Evolutionary conservation across 2,329 filamentous ascomycete species (phyloP).

Genomic region (Bipolaris victoriae): DNA sequence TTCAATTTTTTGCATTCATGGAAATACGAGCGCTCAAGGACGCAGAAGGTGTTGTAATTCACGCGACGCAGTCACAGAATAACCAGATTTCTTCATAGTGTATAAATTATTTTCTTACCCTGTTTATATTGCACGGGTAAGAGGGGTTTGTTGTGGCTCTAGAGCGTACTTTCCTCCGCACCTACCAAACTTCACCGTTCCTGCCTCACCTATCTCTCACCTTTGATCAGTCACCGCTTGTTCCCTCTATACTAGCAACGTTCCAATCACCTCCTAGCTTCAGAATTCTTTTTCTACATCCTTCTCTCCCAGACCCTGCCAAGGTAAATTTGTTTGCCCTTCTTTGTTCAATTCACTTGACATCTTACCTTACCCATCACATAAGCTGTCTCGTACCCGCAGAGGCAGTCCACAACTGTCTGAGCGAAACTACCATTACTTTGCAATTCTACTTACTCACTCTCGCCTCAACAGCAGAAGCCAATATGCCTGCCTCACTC

Average conservation of each 20-base stretch:
- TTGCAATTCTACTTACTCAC: not conserved
- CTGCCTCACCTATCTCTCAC: not conserved
- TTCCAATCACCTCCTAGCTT: too few relatives aligned
- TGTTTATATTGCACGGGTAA: not conserved
- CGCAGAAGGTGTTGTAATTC: too few relatives aligned
- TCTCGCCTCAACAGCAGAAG: not conserved
- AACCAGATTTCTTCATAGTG: not conserved
- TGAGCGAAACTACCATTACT: not conserved
- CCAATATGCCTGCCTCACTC: constrained; percentile 34
- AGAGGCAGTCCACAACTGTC: not conserved
- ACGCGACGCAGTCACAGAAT: too few relatives aligned
- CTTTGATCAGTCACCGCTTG: not conserved
- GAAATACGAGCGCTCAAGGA: too few relatives aligned
- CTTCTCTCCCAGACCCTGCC: not conserved
- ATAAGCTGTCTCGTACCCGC: not conserved
- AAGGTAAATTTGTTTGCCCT: not conserved
- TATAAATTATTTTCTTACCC: not conserved
- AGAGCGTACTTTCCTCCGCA: not conserved
- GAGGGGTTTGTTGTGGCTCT: not conserved
- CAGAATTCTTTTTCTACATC: not conserved
- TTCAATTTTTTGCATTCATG: not conserved
- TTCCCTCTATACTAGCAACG: not conserved
- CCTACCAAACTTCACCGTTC: not conserved
- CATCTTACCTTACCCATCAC: not conserved
- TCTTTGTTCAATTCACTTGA: not conserved